A percentile compares a stretch with the other conserved stretches of the same genome.
phyloP scores from a whole-genome alignment of 2,329 filamentous ascomycete genomes.

The Onygena corvina region DNA sequence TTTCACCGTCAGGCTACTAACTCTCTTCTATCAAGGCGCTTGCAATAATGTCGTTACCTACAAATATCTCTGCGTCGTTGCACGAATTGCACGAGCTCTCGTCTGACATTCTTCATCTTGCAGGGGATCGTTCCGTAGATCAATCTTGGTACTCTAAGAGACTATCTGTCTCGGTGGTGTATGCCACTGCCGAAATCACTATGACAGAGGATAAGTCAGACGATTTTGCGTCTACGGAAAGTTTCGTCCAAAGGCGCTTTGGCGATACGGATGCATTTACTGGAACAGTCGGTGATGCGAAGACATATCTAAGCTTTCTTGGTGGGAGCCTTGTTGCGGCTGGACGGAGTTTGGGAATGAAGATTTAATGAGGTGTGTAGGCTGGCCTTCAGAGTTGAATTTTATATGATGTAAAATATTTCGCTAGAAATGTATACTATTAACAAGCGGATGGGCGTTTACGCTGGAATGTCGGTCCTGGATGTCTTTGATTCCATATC shows the following conservation, averaged over 20 bases:
- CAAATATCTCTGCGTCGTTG: conserved; percentile 62
- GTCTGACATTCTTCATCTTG: conserved; percentile 87
- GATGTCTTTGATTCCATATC: not conserved
- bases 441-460: not conserved
- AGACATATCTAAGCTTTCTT: conserved; percentile 74
- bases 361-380: conserved; percentile 41
- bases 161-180: conserved; percentile 51
- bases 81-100: conserved; percentile 66
- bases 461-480: not conserved
- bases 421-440: not conserved
- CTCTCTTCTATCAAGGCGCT: conserved; percentile 50
- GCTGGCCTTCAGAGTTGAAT: not conserved
- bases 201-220: conserved; percentile 79
- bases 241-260: conserved; percentile 65
- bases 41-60: conserved; percentile 77
- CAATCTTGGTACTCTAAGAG: conserved; percentile 75
- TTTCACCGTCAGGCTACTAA: not conserved
- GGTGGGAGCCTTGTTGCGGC: conserved; percentile 66
- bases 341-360: conserved; percentile 73
- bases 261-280: conserved; percentile 55
- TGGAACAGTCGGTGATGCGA: conserved; percentile 49
- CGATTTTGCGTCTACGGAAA: conserved; percentile 62
- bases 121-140: conserved; percentile 72
- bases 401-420: not conserved
- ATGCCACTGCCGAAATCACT: conserved; percentile 72